Base-by-base conservation (phyloP, 805 yeast genomes). In the Saccharomyces mikatae region DNA sequence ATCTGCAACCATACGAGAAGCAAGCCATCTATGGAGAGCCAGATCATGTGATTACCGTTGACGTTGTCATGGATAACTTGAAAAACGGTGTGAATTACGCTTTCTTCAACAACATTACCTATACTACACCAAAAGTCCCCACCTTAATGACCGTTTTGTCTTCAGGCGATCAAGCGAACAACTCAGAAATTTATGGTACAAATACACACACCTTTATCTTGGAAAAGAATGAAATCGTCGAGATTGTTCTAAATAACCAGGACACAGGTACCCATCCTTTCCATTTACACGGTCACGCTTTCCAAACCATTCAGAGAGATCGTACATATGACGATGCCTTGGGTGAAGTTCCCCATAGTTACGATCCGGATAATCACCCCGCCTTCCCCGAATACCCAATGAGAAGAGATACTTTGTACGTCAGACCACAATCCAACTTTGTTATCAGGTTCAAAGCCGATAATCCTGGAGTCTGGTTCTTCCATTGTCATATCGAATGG, bases 401-500 rank as follows among this genome's bases (percentile, higher is more conserved):
- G 83, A 74, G 81, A 56, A 84, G 99, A 76, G 99, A 94, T 70
- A 81, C 87, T 9, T 74, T 86, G 10, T 85, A 83, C 63, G 88
- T 87, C 49, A 80, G 83, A 68, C 90, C 96, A 28, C 87, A 87
- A 67, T 90, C 97, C 1, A 84, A 88, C 74, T 79, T 90, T 65
- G 91, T 89, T 31, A 67, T 92, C 58, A 81, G 98, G 69, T 92
- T 90, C 78, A 81, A 80, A 66, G 96, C 98, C 52, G 84, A 87
- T 69, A 94, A 94, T 71, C 99, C 98, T 31, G 99, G 99, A 76
- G 91, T 91, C 47, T 92, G 98, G 99, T 81, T 84, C 71, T 94
- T 94, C 95, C 99, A 92, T 76, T 92, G 99, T 74, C 99, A 92
- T 71, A 87, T 94, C 66, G 98, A 94, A 71, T 92, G 99, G 99